Evolutionary conservation across 305 asterid genomes (phyloP).

Genomic region (Fraxinus nigra): DNA sequence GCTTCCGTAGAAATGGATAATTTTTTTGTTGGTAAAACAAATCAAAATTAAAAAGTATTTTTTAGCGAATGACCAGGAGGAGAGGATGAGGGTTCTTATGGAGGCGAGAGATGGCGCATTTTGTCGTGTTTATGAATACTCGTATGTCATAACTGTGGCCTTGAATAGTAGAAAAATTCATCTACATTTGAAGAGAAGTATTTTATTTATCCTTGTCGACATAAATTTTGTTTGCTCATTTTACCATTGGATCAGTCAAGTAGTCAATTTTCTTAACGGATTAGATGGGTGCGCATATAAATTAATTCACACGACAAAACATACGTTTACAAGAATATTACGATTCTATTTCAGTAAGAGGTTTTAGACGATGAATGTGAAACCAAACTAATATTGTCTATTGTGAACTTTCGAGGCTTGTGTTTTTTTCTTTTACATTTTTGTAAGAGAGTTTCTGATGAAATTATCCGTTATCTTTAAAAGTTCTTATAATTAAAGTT

Average conservation of each 20-base stretch:
- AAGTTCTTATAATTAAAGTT: no score
- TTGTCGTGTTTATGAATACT: not conserved
- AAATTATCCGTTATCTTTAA: no score
- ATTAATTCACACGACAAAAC: not conserved
- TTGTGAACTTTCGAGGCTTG: not conserved
- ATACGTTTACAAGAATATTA: no score
- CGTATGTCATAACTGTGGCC: not conserved
- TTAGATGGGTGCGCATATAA: not conserved
- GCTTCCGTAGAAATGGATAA: constrained; percentile 22
- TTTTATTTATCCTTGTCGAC: not conserved
- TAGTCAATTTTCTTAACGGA: not conserved
- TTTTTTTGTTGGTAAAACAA: not conserved
- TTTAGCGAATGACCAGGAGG: constrained; percentile 14
- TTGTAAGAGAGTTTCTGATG: not conserved
- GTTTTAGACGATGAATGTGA: not conserved
- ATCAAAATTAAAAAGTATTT: not conserved
- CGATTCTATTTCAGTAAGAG: not conserved
- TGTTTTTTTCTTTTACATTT: no score
- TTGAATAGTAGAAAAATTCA: not conserved
- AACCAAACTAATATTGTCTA: not conserved
- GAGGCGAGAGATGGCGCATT: not conserved
- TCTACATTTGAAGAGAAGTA: not conserved
- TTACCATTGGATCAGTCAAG: not conserved
- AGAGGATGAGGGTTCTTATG: not conserved
- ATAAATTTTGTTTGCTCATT: not conserved